phyloP scores from a whole-genome alignment of 1,139 yeast genomes.

The Geotrichum restrictum region DNA sequence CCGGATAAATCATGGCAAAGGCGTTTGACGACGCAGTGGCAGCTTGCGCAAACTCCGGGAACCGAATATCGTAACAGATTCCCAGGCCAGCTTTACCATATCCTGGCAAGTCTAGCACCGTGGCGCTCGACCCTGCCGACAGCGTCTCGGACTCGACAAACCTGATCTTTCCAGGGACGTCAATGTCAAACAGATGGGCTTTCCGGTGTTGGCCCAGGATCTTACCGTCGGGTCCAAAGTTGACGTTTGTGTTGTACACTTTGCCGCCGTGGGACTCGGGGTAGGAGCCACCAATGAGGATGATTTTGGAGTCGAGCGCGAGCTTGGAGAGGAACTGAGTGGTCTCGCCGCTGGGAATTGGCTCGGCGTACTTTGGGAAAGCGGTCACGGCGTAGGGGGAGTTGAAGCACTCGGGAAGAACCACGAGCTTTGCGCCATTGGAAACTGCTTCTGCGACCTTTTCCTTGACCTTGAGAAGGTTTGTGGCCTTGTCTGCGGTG shows the following conservation, averaged over 20 bases:
- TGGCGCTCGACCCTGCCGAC: constrained; percentile 73
- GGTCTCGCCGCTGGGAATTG: constrained; percentile 65
- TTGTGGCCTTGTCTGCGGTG: constrained; percentile 63
- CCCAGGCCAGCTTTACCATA: constrained; percentile 82
- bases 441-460: constrained; percentile 54
- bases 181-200: constrained; percentile 85
- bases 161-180: constrained; percentile 82
- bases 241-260: constrained; percentile 75
- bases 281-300: constrained; percentile 83
- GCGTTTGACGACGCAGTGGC: constrained; percentile 39
- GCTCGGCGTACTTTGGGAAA: constrained; percentile 80
- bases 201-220: constrained; percentile 84
- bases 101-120: constrained; percentile 65
- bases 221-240: constrained; percentile 67
- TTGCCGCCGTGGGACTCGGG: constrained; percentile 63
- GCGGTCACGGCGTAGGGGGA: constrained; percentile 89
- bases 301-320: constrained; percentile 59
- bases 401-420: constrained; percentile 89
- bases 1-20: constrained; percentile 89
- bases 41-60: constrained; percentile 79
- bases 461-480: constrained; percentile 52
- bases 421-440: constrained; percentile 48
- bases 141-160: constrained; percentile 77
- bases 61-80: constrained; percentile 87
- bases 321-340: constrained; percentile 55